Evolutionary conservation across 1,284 basidiomycete genomes (phyloP).

Genomic region (Neolentinus lepideus): DNA sequence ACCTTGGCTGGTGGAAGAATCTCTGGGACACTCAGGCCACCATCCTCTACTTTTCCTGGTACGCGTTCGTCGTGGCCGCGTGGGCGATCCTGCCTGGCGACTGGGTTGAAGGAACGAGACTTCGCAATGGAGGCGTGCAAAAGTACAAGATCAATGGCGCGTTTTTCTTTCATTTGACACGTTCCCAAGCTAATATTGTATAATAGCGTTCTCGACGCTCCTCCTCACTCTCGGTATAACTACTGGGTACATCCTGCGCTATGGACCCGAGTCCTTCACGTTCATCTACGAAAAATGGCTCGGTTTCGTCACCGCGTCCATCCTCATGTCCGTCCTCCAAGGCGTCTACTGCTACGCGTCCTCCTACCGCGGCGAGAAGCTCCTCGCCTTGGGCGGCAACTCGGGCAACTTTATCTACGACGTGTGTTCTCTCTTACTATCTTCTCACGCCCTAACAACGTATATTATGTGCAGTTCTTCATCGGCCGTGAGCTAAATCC

Average conservation of each 20-base stretch:
- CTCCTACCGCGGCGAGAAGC: conserved; percentile 62
- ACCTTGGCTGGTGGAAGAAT: conserved; percentile 54
- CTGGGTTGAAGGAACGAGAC: conserved; percentile 69
- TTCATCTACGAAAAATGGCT: conserved; percentile 92
- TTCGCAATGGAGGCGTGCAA: conserved; percentile 76
- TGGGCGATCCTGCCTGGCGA: conserved; percentile 89
- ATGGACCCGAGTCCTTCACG: conserved; percentile 78
- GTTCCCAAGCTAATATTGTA: conserved; percentile 4
- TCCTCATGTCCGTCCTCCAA: conserved; percentile 77
- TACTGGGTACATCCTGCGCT: conserved; percentile 60
- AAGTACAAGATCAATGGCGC: conserved; percentile 95
- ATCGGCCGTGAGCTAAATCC: conserved; percentile 97
- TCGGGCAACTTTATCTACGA: conserved; percentile 87
- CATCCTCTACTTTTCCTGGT: conserved; percentile 84
- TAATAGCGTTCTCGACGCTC: conserved; percentile 79
- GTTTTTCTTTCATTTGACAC: conserved; percentile 10
- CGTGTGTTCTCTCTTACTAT: conserved; percentile 40
- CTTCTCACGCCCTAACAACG: conserved; percentile 2
- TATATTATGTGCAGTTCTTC: conserved; percentile 82
- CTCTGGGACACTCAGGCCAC: conserved; percentile 81
- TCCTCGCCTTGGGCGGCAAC: conserved; percentile 92
- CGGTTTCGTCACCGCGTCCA: conserved; percentile 80
- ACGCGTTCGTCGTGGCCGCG: conserved; percentile 76
- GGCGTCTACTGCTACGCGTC: conserved; percentile 66
- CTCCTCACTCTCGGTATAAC: conserved; percentile 71